Base-by-base conservation (phyloP, 257 asterid genomes). In the Capsicum pubescens region DNA sequence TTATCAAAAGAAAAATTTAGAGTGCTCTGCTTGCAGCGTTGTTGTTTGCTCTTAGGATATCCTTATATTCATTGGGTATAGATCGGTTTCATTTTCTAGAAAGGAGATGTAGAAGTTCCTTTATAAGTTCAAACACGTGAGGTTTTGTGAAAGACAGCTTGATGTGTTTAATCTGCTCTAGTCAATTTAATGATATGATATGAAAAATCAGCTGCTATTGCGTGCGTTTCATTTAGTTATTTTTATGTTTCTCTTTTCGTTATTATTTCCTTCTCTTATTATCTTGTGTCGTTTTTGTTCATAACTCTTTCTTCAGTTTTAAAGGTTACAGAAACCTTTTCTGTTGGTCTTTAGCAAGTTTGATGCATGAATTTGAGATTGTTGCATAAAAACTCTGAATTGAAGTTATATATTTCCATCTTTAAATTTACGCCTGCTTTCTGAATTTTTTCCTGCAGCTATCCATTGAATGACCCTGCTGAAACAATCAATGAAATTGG, bases 401-500 rank as follows among this genome's bases (percentile, higher is more conserved):
- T 76, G 44, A 61, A 54, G 81, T 12, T 52, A 32, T 15, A 77
- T 54, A n/a, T 19, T 46, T n/a, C 39, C 58, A 71, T 71, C 36
- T n/a, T 71, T 13, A 76, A 54, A 52, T 52, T 54, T 77, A 54
- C 15, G 8, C 82, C 19, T 26, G 81, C 26, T 54, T 54, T 26
- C 64, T 32, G 64, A 14, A 26, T 26, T 54, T 48, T 21, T 86
- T 70, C 79, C 80, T 87, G 89, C 97, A 97, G 99, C 89, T 97
- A 97, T 90, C 98, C 99, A 21, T 92, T 97, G 91, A 95, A 95
- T 88, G 98, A 97, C 89, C 92, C 97, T 63, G 95, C 97, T 19
- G 98, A 94, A 88, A 93, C 98, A 48, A 88, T 92, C 32, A 83
- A 86, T 83, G 97, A 92, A 89, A 93, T 95, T 64, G 99, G 97